A percentile compares a stretch with the other conserved stretches of the same genome.
Evolutionary conservation across 768 basidiomycete species (phyloP).

Genomic region (Leccinum fibrillosum): DNA sequence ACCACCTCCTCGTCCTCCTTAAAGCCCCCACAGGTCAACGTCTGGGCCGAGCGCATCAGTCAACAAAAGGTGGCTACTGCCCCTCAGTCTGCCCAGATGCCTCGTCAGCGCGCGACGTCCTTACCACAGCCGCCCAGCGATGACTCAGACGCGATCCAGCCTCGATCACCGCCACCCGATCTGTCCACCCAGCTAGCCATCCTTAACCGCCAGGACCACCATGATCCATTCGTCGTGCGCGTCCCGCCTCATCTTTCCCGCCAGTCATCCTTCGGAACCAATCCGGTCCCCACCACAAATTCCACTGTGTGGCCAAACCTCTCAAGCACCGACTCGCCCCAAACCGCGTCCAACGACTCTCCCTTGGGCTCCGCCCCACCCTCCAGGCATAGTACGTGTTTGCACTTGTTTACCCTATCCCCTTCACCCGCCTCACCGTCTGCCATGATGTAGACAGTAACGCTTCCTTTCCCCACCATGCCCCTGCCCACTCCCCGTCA

Average conservation of each 20-base stretch:
- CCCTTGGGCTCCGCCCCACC: slow-evolving; percentile 28
- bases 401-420: slow-evolving; percentile 9
- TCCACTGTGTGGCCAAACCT: slow-evolving; percentile 17
- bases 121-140: slow-evolving; percentile 14
- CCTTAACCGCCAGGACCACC: slow-evolving; percentile 26
- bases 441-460: slow-evolving; percentile 20
- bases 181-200: slow-evolving; percentile 19
- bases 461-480: slow-evolving; percentile 28
- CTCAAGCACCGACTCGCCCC: slow-evolving; percentile 10
- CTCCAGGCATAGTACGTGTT: slow-evolving; percentile 39
- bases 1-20: slow-evolving; percentile 5
- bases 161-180: slow-evolving; percentile 16
- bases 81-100: slow-evolving; percentile 15
- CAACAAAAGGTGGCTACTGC: slow-evolving; percentile 33
- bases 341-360: slow-evolving; percentile 35
- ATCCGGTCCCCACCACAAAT: slow-evolving; percentile 19
- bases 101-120: slow-evolving; percentile 11
- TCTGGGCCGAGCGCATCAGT: slow-evolving; percentile 42
- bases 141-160: slow-evolving; percentile 9
- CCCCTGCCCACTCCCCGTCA: slow-evolving; percentile 17
- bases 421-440: slow-evolving; percentile 7
- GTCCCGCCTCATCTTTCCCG: slow-evolving; percentile 33
- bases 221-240: slow-evolving; percentile 48
- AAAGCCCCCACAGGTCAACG: slow-evolving; percentile 32
- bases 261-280: slow-evolving; percentile 25